phyloP scores from a whole-genome alignment of 305 asterid species.

The Solanum hybrid region DNA sequence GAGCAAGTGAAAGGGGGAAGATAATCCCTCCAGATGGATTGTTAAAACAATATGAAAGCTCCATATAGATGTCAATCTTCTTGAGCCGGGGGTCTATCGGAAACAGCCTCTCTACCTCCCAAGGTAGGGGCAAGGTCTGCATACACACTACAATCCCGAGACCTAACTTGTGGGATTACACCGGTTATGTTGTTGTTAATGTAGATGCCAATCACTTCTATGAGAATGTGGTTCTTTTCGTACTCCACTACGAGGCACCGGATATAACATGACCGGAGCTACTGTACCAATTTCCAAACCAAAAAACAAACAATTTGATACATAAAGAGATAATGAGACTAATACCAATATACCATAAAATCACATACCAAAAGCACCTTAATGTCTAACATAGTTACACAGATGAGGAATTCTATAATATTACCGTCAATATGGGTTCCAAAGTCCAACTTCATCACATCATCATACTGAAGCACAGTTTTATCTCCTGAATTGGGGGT shows the following conservation, averaged over 20 bases:
- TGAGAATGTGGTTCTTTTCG: background rate
- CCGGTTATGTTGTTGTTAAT: background rate
- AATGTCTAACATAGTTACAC: background rate
- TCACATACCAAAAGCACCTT: background rate
- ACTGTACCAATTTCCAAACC: background rate
- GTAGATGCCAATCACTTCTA: background rate
- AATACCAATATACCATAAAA: background rate
- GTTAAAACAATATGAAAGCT: background rate
- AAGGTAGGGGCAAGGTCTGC: background rate
- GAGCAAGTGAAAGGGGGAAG: background rate
- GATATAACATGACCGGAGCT: background rate
- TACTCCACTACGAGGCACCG: background rate
- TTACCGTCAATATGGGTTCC: conserved; percentile 95
- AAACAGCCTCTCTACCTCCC: background rate
- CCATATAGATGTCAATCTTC: background rate
- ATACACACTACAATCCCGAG: background rate
- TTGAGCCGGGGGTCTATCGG: background rate
- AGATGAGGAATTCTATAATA: background rate
- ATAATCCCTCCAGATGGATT: background rate
- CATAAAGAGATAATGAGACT: background rate
- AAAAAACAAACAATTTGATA: background rate
- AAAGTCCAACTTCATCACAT: conserved; percentile 95
- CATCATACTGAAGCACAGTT: conserved; percentile 90
- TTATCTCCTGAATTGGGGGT: conserved; percentile 89
- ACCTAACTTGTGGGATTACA: background rate